Conservation (phyloP, 352 stramenopile species). For the Globisporangium yorkense region DNA sequence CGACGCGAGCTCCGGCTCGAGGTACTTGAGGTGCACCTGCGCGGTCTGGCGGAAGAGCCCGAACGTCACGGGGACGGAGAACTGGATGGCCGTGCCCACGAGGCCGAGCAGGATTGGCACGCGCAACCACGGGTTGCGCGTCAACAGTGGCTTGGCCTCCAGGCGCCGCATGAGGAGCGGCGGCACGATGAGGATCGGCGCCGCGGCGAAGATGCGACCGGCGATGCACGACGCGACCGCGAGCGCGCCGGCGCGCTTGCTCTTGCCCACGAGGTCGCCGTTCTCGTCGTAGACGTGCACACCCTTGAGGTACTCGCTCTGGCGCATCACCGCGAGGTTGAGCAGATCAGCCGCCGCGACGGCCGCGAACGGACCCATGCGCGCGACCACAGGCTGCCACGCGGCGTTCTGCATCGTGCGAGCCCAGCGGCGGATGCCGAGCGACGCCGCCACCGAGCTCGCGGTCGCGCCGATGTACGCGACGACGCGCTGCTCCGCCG, state of each 20-base stretch:
- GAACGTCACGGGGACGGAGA: conserved; percentile 82
- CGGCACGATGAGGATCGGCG: conserved; percentile 74
- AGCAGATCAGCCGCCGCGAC: conserved; percentile 81
- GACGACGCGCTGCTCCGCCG: conserved; percentile 48
- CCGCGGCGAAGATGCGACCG: conserved; percentile 72
- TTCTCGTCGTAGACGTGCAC: conserved; percentile 82
- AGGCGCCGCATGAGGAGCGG: conserved; percentile 55
- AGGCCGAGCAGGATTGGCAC: conserved; percentile 62
- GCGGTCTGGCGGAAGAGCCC: conserved; percentile 81
- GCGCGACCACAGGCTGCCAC: conserved; percentile 47
- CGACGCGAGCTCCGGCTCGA: conserved; percentile 57
- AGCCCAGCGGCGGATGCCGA: conserved; percentile 58
- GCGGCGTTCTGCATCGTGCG: conserved; percentile 34
- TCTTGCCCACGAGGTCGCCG: conserved; percentile 72
- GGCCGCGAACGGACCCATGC: conserved; percentile 71
- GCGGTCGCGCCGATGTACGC: conserved; percentile 73
- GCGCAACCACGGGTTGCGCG: conserved; percentile 44
- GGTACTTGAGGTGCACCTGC: conserved; percentile 48
- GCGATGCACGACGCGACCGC: conserved; percentile 72
- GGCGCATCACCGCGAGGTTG: conserved; percentile 82
- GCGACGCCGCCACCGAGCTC: conserved; percentile 67
- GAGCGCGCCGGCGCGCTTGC: conserved; percentile 59
- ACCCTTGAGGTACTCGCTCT: conserved; percentile 78
- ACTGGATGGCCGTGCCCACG: conserved; percentile 74
- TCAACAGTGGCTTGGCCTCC: conserved; percentile 37